Percentiles rank a stretch among this genome's conserved stretches.
phyloP scores from a whole-genome alignment of 225 moss, liverwort and hornwort genomes.

The Polytrichum commune region DNA sequence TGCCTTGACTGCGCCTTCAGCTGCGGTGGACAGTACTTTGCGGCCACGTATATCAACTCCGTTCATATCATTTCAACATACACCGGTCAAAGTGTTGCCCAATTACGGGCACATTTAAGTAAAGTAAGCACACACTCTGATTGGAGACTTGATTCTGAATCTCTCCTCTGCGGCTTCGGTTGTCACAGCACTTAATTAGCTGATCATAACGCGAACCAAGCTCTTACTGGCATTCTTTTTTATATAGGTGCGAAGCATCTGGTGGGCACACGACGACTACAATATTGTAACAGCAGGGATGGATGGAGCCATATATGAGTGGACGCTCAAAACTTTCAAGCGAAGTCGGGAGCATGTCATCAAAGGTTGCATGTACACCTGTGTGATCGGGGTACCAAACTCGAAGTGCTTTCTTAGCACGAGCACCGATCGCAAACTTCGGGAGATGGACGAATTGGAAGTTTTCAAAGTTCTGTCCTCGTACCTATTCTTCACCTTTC shows the following conservation, averaged over 20 bases:
- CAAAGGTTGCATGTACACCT: constrained; percentile 66
- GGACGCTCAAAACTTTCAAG: constrained; percentile 62
- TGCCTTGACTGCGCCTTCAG: constrained; percentile 77
- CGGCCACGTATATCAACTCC: constrained; percentile 50
- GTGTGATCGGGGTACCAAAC: constrained; percentile 55
- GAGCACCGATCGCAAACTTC: constrained; percentile 62
- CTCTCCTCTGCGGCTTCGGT: too few relatives aligned
- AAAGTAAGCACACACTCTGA: constrained; percentile 32
- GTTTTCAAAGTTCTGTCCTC: constrained; percentile 52
- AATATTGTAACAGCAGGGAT: constrained; percentile 63
- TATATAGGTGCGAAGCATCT: constrained; percentile 71
- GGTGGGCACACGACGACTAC: constrained; percentile 78
- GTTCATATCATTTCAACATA: constrained; percentile 69
- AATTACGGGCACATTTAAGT: constrained; percentile 62
- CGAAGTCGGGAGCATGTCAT: constrained; percentile 64
- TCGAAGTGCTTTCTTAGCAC: constrained; percentile 62
- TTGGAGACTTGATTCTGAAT: too few relatives aligned
- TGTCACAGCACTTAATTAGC: too few relatives aligned
- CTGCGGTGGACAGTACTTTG: constrained; percentile 71
- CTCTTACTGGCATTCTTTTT: not conserved
- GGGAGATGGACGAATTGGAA: constrained; percentile 57
- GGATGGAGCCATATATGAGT: constrained; percentile 85
- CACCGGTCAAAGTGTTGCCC: constrained; percentile 46
- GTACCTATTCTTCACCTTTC: constrained; percentile 2
- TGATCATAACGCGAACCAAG: too few relatives aligned